phyloP scores from a whole-genome alignment of 148 eudicot species.

The Nepenthes gracilis region DNA sequence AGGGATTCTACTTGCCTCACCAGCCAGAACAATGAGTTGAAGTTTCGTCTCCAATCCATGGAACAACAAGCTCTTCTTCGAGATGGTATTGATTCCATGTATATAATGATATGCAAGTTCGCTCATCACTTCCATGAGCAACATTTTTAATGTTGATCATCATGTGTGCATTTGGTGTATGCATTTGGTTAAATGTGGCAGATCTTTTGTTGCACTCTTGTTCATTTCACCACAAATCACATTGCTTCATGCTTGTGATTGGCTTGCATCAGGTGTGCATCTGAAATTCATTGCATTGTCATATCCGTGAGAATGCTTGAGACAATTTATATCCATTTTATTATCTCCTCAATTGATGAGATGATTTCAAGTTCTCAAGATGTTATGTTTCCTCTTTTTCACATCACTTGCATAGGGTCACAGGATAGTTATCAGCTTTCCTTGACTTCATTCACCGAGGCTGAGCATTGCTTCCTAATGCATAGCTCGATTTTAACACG shows the following conservation, averaged over 20 bases:
- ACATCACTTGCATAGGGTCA: not conserved
- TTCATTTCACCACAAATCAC: no score
- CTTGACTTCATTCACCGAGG: no score
- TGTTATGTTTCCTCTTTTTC: not conserved
- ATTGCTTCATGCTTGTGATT: no score
- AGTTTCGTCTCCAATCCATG: constrained; percentile 93
- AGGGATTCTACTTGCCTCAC: constrained; percentile 78
- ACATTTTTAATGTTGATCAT: no score
- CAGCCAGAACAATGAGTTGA: constrained; percentile 76
- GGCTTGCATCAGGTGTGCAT: no score
- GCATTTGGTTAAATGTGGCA: no score
- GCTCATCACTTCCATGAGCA: no score
- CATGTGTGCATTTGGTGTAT: no score
- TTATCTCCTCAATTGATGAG: not conserved
- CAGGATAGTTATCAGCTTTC: constrained; percentile 3
- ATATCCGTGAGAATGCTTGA: not conserved
- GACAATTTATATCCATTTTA: not conserved
- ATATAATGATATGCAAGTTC: no score
- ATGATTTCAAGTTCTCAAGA: not conserved
- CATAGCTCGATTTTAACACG: no score
- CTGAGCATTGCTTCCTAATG: no score
- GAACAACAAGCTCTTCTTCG: constrained; percentile 97
- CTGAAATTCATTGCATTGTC: not conserved
- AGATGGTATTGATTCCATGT: constrained; percentile 46
- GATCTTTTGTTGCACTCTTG: no score